Base-by-base conservation (phyloP, 1,284 basidiomycete species). In the Tilletia caries region DNA sequence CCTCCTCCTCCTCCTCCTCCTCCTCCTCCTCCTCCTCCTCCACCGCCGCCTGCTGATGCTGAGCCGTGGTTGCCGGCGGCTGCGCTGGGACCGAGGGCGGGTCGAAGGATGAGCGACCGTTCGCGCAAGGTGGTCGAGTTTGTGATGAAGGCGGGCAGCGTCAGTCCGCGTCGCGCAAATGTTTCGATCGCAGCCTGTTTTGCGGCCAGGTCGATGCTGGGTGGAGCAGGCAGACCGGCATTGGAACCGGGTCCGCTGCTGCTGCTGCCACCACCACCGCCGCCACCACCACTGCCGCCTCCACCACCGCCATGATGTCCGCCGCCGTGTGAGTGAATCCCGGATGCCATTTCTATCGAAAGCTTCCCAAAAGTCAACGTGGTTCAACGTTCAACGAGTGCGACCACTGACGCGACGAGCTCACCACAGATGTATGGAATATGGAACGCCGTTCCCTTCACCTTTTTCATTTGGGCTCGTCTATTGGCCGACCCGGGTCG, bases 1-100 rank as follows among this genome's bases (percentile, higher is more conserved):
- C 52, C 52, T 1, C 12, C 25, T 13, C 23, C 52, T 13, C n/a
- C 25, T 13, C 15, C 37, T 41, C 37, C 37, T 41, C 37, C 37
- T 5, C 37, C 37, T 41, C 15, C 37, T 41, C 37, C 37, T 41
- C 37, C 37, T 5, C 37, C 37, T 41, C 37, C 37, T 41, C 37
- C 37, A 27, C 52, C 52, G 1, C 12, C 25, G 29, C 23, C 52
- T 13, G 52, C 25, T 13, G 52, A 54, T 18, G 23, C 23, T 1
- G 52, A 54, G n/a, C n/a, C 52, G 13, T 23, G 29, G 4, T 29
- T 29, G 5, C 52, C 25, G 23, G 25, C 5, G 2, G 52, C 52
- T 29, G 52, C 52, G 15, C 52, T 54, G 5, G 52, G 52, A 54
- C 52, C 52, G 5, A 54, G n/a, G n/a, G 52, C 52, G 13, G 52